A percentile compares a stretch with the other conserved stretches of the same genome.
These are phyloP conservation scores for Narthecium ossifragum DNA, from an alignment of 106 monocot genomes.

Conservation along the genomic window DNA sequence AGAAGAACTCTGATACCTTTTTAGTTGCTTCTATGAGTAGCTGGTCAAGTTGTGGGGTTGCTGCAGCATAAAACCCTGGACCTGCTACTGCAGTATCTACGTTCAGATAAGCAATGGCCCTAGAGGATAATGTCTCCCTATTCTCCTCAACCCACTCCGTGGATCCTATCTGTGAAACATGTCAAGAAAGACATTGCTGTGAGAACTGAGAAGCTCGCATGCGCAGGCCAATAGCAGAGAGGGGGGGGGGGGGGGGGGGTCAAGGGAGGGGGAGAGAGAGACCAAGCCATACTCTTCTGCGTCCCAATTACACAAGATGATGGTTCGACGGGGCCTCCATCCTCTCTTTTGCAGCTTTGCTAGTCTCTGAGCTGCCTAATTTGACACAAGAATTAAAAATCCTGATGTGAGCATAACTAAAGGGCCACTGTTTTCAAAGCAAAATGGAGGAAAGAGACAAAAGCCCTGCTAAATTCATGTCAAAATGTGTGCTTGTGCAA, in stretches of 20 bases:
- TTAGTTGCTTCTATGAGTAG: conserved; percentile 48
- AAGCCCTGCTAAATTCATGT: no score
- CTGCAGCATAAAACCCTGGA: conserved; percentile 42
- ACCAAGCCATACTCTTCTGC: conserved; percentile 84
- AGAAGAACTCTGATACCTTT: conserved; percentile 16
- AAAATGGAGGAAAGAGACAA: no score
- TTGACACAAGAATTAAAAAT: not conserved
- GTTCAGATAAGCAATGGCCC: conserved; percentile 66
- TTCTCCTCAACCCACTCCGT: conserved; percentile 86
- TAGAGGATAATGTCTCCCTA: conserved; percentile 43
- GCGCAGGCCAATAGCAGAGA: no score
- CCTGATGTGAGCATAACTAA: not conserved
- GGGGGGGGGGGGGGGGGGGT: no score
- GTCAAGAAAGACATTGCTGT: not conserved
- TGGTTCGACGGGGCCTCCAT: conserved; percentile 69
- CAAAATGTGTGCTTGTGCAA: no score
- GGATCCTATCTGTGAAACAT: conserved; percentile 55
- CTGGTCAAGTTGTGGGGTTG: conserved; percentile 72
- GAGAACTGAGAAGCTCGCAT: not conserved
- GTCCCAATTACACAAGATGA: conserved; percentile 77
- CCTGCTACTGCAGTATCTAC: conserved; percentile 51
- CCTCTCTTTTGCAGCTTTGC: conserved; percentile 57
- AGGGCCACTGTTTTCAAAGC: not conserved
- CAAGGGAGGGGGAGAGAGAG: conserved; percentile 22
- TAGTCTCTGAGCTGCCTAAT: conserved; percentile 53